phyloP scores from a whole-genome alignment of 2,329 filamentous ascomycete species.

The Arthrobotrys musiformis region DNA sequence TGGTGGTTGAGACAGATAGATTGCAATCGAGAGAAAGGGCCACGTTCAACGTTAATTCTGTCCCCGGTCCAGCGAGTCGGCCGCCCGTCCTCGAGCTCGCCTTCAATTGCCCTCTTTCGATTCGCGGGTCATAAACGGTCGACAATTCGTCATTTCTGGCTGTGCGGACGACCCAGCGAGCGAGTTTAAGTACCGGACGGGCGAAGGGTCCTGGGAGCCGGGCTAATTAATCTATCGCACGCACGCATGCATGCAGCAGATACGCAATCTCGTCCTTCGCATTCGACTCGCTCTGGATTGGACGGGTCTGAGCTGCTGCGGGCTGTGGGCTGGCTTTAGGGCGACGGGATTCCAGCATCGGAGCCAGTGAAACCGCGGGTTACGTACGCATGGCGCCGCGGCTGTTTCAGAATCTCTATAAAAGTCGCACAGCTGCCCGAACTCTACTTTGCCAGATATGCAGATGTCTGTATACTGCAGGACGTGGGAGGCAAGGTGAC shows the following conservation, averaged over 20 bases:
- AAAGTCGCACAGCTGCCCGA: background rate
- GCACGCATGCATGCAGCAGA: background rate
- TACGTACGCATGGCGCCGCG: conserved; percentile 39
- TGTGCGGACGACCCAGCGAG: no score
- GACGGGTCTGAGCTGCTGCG: no score
- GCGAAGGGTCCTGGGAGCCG: background rate
- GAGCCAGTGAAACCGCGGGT: conserved; percentile 52
- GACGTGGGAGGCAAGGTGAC: no score
- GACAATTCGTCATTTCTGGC: background rate
- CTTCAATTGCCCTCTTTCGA: background rate
- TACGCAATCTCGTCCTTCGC: background rate
- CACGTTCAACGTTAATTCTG: conserved; percentile 2
- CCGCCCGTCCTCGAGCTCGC: no score
- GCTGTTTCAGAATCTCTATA: conserved; percentile 30
- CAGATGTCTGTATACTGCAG: no score
- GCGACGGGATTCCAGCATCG: conserved; percentile 10
- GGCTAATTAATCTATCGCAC: conserved; percentile 1
- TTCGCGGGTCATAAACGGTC: background rate
- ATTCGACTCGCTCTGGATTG: background rate
- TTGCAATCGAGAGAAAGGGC: no score
- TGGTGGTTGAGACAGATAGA: no score
- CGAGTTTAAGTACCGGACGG: background rate
- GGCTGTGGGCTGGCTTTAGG: background rate
- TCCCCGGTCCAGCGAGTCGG: no score
- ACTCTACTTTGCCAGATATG: no score